Base-by-base conservation (phyloP, 179 eudicot genomes). In the Spergularia azorica region DNA sequence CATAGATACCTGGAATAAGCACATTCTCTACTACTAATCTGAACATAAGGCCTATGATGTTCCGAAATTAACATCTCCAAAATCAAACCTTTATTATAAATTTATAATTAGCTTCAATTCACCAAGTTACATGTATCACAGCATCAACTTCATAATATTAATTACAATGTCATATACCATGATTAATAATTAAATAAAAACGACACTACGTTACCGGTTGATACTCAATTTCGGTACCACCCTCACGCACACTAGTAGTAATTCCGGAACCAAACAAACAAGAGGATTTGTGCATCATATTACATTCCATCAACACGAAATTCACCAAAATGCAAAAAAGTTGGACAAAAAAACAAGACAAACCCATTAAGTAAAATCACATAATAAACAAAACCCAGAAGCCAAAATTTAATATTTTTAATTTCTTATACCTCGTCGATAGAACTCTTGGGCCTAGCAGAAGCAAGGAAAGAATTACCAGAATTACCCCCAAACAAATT, bases 361-460 rank as follows among this genome's bases (percentile, higher is more conserved):
- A 70, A 80, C 77, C 89, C 79, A 68, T 43, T 7, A 63, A 21
- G 15, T n/a, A 4, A 57, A 65, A 65, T 48, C 36, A 71, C 67
- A 64, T 9, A 26, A 43, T 48, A 62, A 69, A 9, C 36, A 78
- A 78, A 36, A 77, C 73, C 77, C 79, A 79, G 16, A 71, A 73
- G 16, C 65, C 63, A 38, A 71, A 62, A 26, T 43, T 11, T 15
- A 36, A 36, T 36, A 0, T 36, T 36, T 3, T 36, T 36, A 36
- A 36, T 3, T 3, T 36, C 4, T 36, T 36, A 8, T 15, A 91
- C 98, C 93, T 91, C 77, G 8, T 91, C 98, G 81, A 90, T 60
- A 11, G 71, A 78, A 78, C 91, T 80, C 78, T 87, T 92, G 67
- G 77, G 82, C 67, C 90, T 86, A 43, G 97, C 98, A 80, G 88